Base-by-base conservation (phyloP, 345 rosid species). In the Salix purpurea region DNA sequence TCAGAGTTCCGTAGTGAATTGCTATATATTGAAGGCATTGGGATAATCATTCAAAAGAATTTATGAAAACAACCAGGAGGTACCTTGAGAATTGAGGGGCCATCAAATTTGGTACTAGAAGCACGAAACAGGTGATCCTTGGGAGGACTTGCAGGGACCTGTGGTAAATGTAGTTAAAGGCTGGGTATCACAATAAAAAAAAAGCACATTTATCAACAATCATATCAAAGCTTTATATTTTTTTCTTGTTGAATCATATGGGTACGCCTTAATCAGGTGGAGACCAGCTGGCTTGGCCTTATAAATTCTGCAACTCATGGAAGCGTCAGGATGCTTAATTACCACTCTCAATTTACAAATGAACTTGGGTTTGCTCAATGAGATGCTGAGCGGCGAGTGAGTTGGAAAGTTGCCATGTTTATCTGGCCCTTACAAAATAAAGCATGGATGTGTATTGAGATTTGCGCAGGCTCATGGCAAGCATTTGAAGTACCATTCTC, bases 21-120 rank as follows among this genome's bases (percentile, higher is more conserved):
- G 18, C 26, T 28, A 71, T 10, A 52, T 50, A 15, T 7, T 8
- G 34, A 40, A 52, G 69, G 40, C 67, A 68, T 30, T 8, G 18
- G 16, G 56, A 74, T 69, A 44, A 54, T 1, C 40, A 28, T 14
- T n/a, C 61, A 30, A 30, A 52, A 74, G 44, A 69, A 26, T 72
- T 40, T 26, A 67, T 12, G n/a, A 46, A 77, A 32, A 21, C 79
- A 69, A 73, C 46, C 12, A 76, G 64, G 74, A 0, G 50, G 65
- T 78, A 84, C 86, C 90, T 81, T 80, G 34, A 79, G 81, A 78
- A 77, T 79, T 30, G 87, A 82, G 50, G 85, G 70, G 37, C 85
- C 90, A 81, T 87, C 85, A 72, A 74, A 73, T 75, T 83, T 83
- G 30, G 82, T 65, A 81, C 81, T 77, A 74, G 72, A 76, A 65